phyloP scores from a whole-genome alignment of 2,329 filamentous ascomycete species.

The Neurospora sp. region DNA sequence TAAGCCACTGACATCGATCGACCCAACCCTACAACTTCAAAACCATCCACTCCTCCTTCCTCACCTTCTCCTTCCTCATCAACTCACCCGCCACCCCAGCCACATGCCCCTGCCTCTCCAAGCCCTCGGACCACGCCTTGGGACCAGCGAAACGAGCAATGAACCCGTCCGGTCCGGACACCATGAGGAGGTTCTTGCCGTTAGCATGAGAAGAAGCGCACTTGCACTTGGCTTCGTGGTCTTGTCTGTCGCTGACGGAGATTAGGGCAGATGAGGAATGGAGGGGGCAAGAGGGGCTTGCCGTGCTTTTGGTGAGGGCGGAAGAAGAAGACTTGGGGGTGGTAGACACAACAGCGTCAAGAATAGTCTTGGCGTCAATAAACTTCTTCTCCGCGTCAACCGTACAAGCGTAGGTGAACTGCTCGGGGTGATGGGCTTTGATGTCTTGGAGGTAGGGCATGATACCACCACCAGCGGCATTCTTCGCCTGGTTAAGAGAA shows the following conservation, averaged over 20 bases:
- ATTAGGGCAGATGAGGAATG: neutral
- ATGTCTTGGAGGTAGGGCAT: constrained; percentile 28
- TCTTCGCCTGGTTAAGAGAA: neutral
- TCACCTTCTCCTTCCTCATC: constrained; percentile 31
- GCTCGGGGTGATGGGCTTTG: constrained; percentile 43
- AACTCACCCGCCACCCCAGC: constrained; percentile 57
- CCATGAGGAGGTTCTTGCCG: constrained; percentile 59
- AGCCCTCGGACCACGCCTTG: constrained; percentile 64
- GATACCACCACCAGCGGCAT: constrained; percentile 25
- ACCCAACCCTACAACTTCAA: constrained; percentile 34
- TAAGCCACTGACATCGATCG: neutral
- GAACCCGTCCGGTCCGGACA: constrained; percentile 89
- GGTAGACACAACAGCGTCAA: constrained; percentile 6
- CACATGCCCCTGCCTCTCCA: constrained; percentile 65
- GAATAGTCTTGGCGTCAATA: constrained; percentile 48
- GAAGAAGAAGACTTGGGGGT: neutral
- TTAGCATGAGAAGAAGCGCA: constrained; percentile 5
- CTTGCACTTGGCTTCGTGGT: neutral
- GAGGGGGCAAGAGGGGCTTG: neutral
- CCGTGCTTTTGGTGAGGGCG: neutral
- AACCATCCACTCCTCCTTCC: constrained; percentile 38
- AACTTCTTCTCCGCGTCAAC: constrained; percentile 69
- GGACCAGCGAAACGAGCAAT: constrained; percentile 69
- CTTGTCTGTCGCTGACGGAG: neutral
- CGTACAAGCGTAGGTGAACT: constrained; percentile 61